Conservation (phyloP, 2,329 filamentous ascomycete genomes). For the Pyricularia sp. region DNA sequence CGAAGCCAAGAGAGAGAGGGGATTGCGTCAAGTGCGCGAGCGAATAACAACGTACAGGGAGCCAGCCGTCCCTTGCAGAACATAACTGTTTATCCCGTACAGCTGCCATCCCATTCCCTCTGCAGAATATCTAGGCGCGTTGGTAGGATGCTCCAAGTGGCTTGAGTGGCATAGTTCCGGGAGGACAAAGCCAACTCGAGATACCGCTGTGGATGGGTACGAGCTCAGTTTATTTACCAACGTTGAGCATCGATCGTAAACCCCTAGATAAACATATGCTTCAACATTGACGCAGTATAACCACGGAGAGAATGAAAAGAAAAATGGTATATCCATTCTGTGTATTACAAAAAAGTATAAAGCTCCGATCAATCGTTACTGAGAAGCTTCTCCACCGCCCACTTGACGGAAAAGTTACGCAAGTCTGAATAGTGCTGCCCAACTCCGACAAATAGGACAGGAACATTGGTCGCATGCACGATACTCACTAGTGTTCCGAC, state of each 20-base stretch:
- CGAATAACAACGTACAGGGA: too few relatives aligned
- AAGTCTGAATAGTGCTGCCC: slow-evolving; percentile 62
- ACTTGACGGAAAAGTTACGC: slow-evolving; percentile 59
- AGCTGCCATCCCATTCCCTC: too few relatives aligned
- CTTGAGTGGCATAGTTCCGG: too few relatives aligned
- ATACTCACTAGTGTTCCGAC: slow-evolving; percentile 91
- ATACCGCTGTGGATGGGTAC: too few relatives aligned
- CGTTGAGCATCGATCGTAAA: too few relatives aligned
- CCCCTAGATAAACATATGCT: not conserved
- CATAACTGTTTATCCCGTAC: too few relatives aligned
- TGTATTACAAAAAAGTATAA: not conserved
- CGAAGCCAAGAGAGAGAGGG: too few relatives aligned
- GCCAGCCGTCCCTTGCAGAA: too few relatives aligned
- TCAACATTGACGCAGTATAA: not conserved
- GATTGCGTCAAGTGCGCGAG: too few relatives aligned
- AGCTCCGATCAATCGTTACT: slow-evolving; percentile 31
- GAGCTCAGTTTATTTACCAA: too few relatives aligned
- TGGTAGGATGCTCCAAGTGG: too few relatives aligned
- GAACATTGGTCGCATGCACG: slow-evolving; percentile 94
- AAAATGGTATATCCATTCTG: not conserved
- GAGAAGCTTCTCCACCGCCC: slow-evolving; percentile 59
- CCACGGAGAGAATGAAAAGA: not conserved
- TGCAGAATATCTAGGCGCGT: too few relatives aligned
- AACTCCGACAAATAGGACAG: slow-evolving; percentile 81
- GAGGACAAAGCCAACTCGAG: not conserved